phyloP scores from a whole-genome alignment of 108 stramenopile species.

The Nannochloropsis salina region DNA sequence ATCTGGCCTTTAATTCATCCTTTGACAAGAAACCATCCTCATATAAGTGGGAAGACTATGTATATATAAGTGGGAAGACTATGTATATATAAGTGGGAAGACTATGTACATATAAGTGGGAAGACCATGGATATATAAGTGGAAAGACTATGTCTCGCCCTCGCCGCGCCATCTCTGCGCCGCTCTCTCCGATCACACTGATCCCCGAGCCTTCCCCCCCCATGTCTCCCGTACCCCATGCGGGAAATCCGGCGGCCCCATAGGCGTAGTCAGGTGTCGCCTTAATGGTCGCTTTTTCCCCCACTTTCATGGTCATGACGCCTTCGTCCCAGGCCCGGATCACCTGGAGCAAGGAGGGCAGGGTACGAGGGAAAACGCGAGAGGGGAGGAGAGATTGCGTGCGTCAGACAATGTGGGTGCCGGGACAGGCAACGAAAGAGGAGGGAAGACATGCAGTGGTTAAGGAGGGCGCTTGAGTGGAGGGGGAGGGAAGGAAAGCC shows the following conservation, averaged over 20 bases:
- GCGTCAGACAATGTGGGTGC: background rate
- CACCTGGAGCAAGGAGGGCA: background rate
- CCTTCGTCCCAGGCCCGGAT: conserved; percentile 25
- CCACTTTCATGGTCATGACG: conserved; percentile 22
- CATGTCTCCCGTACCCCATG: background rate
- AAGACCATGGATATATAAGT: no score
- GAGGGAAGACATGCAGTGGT: background rate
- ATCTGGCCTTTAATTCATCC: no score
- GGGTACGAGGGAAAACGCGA: background rate
- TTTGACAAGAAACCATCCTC: no score
- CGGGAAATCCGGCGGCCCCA: conserved; percentile 19
- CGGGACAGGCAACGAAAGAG: background rate
- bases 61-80: no score
- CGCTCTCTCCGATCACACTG: no score
- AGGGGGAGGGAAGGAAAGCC: background rate
- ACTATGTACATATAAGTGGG: no score
- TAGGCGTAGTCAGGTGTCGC: conserved; percentile 16
- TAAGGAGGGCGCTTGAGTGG: background rate
- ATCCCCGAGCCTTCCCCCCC: no score
- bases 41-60: no score
- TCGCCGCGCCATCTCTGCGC: no score
- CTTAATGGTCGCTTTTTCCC: background rate
- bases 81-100: no score
- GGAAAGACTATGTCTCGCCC: no score
- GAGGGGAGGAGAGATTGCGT: background rate